Evolutionary conservation across 495 filamentous ascomycete species (phyloP), one percentile per base, ranked within the genome.

Genomic region (Aspergillus steynii): DNA sequence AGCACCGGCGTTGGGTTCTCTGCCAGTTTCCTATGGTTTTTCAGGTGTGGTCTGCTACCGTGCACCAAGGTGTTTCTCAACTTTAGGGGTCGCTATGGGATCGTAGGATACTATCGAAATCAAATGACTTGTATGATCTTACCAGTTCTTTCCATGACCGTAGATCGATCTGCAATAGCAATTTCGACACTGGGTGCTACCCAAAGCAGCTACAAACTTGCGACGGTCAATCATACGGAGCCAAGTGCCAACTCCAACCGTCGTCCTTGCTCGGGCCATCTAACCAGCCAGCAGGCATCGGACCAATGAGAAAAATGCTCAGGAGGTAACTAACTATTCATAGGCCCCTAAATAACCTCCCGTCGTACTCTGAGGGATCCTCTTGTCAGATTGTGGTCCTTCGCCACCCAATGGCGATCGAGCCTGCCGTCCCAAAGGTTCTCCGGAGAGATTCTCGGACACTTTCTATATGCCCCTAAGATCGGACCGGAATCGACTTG

Each of bases 1-100:
- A 71, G 66, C 66, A 69, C 65, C 63, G 76, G 76, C 68, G 74
- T 78, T 76, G 55, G 73, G 70, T 65, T 70, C 53, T 65, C 63
- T 69, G 52, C 59, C 51, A 58, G 60, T 74, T 73, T 69, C 62
- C 72, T 65, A 68, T 58, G 65, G 56, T 68, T 68, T 62, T 65
- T 71, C 61, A 50, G 61, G 61, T 58, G 67, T 63, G 65, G 62
- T 60, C 65, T 70, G 60, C 59, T 62, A 59, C 70, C 61, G 56
- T 65, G 65, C 61, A 62, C 59, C 58, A 63, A 55, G 70, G 71
- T 67, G 70, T 72, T 72, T 73, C 62, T 60, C 59, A 63, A 68
- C 53, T 59, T 69, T 67, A 57, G 64, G 68, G 67, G 65, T 62
- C 46, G 58, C 56, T 65, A 45, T 62, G 63, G 65, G 60, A 64